Evolutionary conservation across 2,329 filamentous ascomycete species (phyloP).

Genomic region (Phialophora tarda): DNA sequence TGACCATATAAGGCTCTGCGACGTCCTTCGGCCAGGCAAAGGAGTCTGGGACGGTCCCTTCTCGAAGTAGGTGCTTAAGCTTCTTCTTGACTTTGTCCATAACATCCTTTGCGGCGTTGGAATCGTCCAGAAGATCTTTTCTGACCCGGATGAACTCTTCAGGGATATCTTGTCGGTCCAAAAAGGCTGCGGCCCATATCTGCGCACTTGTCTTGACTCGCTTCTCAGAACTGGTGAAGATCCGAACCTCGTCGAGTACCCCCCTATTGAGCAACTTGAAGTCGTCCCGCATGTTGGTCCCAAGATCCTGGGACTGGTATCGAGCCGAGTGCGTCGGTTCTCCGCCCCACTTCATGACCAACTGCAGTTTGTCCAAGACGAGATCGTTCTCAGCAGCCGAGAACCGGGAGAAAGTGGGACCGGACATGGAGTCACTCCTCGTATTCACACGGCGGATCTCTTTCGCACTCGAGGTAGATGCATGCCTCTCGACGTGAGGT

Average conservation of each 20-base stretch:
- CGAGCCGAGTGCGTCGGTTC: constrained; percentile 96
- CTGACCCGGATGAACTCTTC: constrained; percentile 87
- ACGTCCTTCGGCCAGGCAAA: constrained; percentile 98
- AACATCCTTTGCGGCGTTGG: constrained; percentile 96
- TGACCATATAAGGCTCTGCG: constrained; percentile 91
- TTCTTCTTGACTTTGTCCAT: constrained; percentile 99
- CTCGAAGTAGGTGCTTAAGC: constrained; percentile 86
- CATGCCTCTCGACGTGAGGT: constrained; percentile 17
- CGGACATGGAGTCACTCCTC: constrained; percentile 83
- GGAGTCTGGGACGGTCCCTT: constrained; percentile 91
- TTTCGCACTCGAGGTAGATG: constrained; percentile 35
- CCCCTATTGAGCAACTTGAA: constrained; percentile 90
- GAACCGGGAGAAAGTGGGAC: constrained; percentile 89
- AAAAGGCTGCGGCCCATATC: constrained; percentile 89
- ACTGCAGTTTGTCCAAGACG: constrained; percentile 91
- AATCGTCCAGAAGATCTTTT: constrained; percentile 95
- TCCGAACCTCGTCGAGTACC: constrained; percentile 86
- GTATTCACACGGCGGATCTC: constrained; percentile 58
- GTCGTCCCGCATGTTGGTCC: constrained; percentile 94
- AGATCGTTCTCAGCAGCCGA: constrained; percentile 92
- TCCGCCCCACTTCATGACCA: constrained; percentile 99
- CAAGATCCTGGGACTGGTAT: constrained; percentile 94
- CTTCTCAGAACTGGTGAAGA: constrained; percentile 94
- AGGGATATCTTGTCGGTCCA: constrained; percentile 82
- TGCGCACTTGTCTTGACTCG: constrained; percentile 92